A percentile compares a stretch with the other conserved stretches of the same genome.
These are phyloP conservation scores for Spizellomyces sp. DNA, from an alignment of 192 early-diverging fungal genomes.

Conservation along the genomic window DNA sequence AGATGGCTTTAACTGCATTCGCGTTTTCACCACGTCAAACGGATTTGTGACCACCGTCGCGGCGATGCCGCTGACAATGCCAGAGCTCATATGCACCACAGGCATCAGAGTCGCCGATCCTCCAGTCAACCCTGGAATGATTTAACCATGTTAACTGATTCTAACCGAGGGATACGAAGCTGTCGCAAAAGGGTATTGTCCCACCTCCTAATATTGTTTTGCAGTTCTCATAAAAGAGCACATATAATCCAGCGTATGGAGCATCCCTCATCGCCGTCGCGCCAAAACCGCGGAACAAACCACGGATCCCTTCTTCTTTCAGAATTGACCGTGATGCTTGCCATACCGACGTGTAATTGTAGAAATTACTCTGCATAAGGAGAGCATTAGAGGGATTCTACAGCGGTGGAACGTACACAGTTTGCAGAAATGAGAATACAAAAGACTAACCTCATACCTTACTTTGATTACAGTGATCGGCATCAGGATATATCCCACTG, in stretches of 20 bases:
- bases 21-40: conserved; percentile 91
- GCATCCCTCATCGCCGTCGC: conserved; percentile 88
- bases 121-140: not conserved
- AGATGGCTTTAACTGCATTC: conserved; percentile 84
- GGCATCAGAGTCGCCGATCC: conserved; percentile 12
- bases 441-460: conserved; percentile 72
- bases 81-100: conserved; percentile 64
- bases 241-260: conserved; percentile 88
- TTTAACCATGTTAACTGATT: no score
- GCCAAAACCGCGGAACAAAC: conserved; percentile 85
- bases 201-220: conserved; percentile 50
- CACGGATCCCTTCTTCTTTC: conserved; percentile 66
- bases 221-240: conserved; percentile 83
- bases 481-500: conserved; percentile 89
- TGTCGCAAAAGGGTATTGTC: no score
- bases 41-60: conserved; percentile 88
- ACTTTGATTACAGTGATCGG: conserved; percentile 93
- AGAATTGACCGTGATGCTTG: conserved; percentile 72
- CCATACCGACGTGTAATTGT: conserved; percentile 74
- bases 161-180: no score
- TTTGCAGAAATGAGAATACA: no score
- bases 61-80: conserved; percentile 66
- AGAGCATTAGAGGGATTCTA: not conserved
- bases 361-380: conserved; percentile 75
- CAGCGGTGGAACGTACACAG: no score